Conservation (phyloP, 2,329 filamentous ascomycete genomes). For the Aspergillus jensenii region DNA sequence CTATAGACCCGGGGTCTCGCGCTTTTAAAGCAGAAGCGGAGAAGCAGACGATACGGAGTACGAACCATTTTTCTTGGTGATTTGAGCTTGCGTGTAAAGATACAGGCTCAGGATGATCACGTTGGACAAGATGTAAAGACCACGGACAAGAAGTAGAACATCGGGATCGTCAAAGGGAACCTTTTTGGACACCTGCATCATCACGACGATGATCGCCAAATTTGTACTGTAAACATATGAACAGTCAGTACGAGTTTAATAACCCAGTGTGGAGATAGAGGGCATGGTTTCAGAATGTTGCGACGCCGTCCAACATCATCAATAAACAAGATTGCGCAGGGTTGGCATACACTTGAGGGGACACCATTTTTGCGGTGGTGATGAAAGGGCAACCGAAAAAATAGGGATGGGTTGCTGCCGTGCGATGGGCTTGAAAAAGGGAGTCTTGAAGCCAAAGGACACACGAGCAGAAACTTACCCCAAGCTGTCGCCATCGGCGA, state of each 20-base stretch:
- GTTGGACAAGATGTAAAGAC: slow-evolving; percentile 68
- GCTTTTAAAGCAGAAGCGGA: background rate
- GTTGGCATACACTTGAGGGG: slow-evolving; percentile 61
- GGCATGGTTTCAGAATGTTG: background rate
- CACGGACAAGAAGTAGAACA: slow-evolving; percentile 64
- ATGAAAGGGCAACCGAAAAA: slow-evolving; percentile 13
- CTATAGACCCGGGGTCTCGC: background rate
- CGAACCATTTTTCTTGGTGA: slow-evolving; percentile 97
- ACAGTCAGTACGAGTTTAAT: slow-evolving; percentile 13
- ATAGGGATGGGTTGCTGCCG: slow-evolving; percentile 12
- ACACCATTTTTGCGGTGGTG: slow-evolving; percentile 58
- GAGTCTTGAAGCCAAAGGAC: slow-evolving; percentile 8
- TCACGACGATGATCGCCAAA: slow-evolving; percentile 89
- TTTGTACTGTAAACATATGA: slow-evolving; percentile 65
- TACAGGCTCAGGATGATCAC: slow-evolving; percentile 82
- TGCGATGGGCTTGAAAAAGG: slow-evolving; percentile 9
- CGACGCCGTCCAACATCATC: background rate
- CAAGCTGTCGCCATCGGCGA: slow-evolving; percentile 17
- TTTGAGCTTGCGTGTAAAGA: slow-evolving; percentile 77
- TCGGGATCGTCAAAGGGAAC: slow-evolving; percentile 90
- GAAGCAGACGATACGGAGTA: background rate
- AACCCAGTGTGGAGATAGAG: background rate
- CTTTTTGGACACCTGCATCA: slow-evolving; percentile 98
- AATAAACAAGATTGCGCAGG: background rate
- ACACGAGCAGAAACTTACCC: slow-evolving; percentile 22